Evolutionary conservation across 257 asterid species (phyloP).

Genomic region (Gynochthodes officinalis): DNA sequence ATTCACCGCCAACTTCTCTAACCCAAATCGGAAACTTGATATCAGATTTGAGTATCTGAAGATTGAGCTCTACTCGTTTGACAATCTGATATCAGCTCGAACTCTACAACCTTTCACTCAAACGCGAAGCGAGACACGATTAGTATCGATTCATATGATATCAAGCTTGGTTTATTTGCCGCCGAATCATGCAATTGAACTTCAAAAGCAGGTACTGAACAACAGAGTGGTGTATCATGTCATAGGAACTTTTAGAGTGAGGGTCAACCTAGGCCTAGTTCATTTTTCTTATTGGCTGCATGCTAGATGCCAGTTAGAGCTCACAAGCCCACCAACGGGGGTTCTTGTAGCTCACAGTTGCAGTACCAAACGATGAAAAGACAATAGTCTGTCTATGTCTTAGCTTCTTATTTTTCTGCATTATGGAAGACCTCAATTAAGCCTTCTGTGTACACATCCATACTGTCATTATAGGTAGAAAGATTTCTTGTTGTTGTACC

Average conservation of each 20-base stretch:
- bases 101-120: conserved; percentile 53
- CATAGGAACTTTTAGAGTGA: conserved; percentile 64
- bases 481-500: background rate
- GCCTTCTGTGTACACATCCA: conserved; percentile 2
- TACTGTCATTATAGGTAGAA: background rate
- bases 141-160: conserved; percentile 53
- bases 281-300: conserved; percentile 74
- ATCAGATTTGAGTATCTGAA: conserved; percentile 56
- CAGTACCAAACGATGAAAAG: conserved; percentile 59
- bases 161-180: conserved; percentile 62
- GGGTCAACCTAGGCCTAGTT: conserved; percentile 44
- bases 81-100: conserved; percentile 45
- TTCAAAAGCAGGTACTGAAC: conserved; percentile 58
- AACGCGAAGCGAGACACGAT: conserved; percentile 36
- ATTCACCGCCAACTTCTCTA: conserved; percentile 70
- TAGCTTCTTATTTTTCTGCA: conserved; percentile 8
- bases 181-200: conserved; percentile 51
- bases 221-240: conserved; percentile 54
- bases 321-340: conserved; percentile 82
- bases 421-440: background rate
- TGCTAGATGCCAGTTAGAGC: conserved; percentile 64
- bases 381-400: background rate
- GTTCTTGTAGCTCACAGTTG: conserved; percentile 54
- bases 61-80: conserved; percentile 61
- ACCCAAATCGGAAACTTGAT: conserved; percentile 69